These are phyloP conservation scores for Coemansia sp. DNA, from an alignment of 192 early-diverging fungal species.

Conservation along the genomic window DNA sequence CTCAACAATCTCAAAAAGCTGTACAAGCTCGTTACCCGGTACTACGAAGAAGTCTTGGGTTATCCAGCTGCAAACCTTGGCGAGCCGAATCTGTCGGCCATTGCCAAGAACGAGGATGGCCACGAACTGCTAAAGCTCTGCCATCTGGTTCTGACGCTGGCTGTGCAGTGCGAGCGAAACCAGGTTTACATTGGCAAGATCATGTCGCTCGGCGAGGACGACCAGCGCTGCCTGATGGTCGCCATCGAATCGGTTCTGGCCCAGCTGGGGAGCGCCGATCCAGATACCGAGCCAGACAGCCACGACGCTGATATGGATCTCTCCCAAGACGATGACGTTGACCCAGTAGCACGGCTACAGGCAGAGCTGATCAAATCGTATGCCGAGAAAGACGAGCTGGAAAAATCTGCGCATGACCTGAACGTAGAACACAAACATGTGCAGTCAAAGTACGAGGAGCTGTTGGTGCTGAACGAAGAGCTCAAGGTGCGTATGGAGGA, in stretches of 20 bases:
- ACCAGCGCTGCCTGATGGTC: slow-evolving; percentile 87
- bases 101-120: slow-evolving; percentile 77
- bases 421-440: slow-evolving; percentile 56
- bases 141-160: slow-evolving; percentile 77
- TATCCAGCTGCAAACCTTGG: slow-evolving; percentile 62
- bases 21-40: slow-evolving; percentile 77
- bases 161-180: slow-evolving; percentile 87
- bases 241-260: slow-evolving; percentile 70
- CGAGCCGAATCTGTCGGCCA: slow-evolving; percentile 74
- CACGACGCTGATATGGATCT: slow-evolving; percentile 45
- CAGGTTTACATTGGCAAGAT: slow-evolving; percentile 82
- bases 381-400: slow-evolving; percentile 63
- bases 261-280: slow-evolving; percentile 45
- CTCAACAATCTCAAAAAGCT: slow-evolving; percentile 92
- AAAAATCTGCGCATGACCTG: slow-evolving; percentile 54
- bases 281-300: slow-evolving; percentile 33
- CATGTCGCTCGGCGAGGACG: slow-evolving; percentile 65
- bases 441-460: slow-evolving; percentile 61
- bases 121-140: slow-evolving; percentile 78
- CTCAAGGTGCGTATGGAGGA: slow-evolving; percentile 72
- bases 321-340: slow-evolving; percentile 22
- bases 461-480: slow-evolving; percentile 71
- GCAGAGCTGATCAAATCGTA: slow-evolving; percentile 54
- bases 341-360: slow-evolving; percentile 50
- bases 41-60: slow-evolving; percentile 87